Conservation (phyloP, 2,329 filamentous ascomycete genomes). For the Sclerotiophoma versabilis region DNA sequence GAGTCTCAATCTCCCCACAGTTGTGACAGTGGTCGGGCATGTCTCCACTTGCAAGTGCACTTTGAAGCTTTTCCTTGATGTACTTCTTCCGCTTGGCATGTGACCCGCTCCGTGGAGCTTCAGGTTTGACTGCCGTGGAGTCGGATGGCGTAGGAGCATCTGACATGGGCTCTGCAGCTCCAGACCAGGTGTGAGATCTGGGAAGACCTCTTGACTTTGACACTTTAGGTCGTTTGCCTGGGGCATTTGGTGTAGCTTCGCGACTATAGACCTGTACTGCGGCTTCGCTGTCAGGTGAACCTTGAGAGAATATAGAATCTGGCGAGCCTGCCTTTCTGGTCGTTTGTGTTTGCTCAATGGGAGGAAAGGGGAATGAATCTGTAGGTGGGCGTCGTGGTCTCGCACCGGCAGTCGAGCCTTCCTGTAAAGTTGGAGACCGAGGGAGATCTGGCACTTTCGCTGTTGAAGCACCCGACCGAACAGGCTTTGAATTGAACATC, state of each 20-base stretch:
- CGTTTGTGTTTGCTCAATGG: constrained; percentile 5
- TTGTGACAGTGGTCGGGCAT: constrained; percentile 90
- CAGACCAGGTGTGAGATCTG: constrained; percentile 50
- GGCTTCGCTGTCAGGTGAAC: constrained; percentile 28
- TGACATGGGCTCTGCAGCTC: constrained; percentile 42
- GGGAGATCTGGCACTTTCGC: background rate
- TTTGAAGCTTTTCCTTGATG: constrained; percentile 63
- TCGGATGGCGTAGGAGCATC: constrained; percentile 40
- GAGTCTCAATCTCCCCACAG: constrained; percentile 93
- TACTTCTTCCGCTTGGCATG: constrained; percentile 71
- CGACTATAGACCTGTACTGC: constrained; percentile 32
- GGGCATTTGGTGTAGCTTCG: constrained; percentile 32
- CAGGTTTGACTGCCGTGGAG: background rate
- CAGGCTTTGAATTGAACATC: constrained; percentile 8
- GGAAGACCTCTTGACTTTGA: constrained; percentile 41
- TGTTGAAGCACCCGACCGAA: background rate
- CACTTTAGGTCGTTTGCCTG: constrained; percentile 22
- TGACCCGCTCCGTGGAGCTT: constrained; percentile 53
- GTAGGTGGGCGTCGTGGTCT: constrained; percentile 11
- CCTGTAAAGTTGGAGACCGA: background rate
- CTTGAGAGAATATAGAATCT: constrained; percentile 23
- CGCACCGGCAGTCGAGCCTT: background rate
- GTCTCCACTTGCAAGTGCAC: constrained; percentile 75
- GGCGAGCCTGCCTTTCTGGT: constrained; percentile 28
- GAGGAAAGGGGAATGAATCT: constrained; percentile 11